Base-by-base conservation (phyloP, 2,329 filamentous ascomycete genomes). In the Colletotrichum spinosum region DNA sequence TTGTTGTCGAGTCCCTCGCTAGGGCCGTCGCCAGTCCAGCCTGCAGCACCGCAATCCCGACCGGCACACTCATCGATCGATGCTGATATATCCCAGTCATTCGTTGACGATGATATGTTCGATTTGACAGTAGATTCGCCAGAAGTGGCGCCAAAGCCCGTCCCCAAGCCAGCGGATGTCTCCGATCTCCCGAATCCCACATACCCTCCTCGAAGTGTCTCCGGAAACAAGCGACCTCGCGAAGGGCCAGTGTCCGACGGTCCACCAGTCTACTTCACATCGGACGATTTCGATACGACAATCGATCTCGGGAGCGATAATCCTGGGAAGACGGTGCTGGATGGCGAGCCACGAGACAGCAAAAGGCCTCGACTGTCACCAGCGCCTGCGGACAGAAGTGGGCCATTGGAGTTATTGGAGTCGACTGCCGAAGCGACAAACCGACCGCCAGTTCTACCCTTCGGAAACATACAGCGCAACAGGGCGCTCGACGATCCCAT, bases 271-370 rank as follows among this genome's bases (percentile, higher is more conserved):
- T 64, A 76, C n/a, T 76, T 77, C 55, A 67, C 78, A 10, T 78
- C 76, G 0, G 77, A 80, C 52, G 81, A 83, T 48, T 81, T 81
- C 53, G 79, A 83, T 46, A 76, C 74, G 8, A 81, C 77, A 1
- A 72, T 77, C 5, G 76, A 79, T 8, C 63, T 81, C 2, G 76
- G 78, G 5, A 67, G 58, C 17, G 67, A 59, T 5, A 46, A 57
- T 0, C 42, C 45, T 1, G 13, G 15, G 12, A 51, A 9, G 1
- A 17, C 46, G 11, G n/a, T 17, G 4, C 45, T 68, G 53, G 46
- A 39, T 6, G 69, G 72, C 9, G 34, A 64, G 3, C 61, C 69
- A 4, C 72, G 72, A 5, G 72, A 71, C 5, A 77, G 75, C 51
- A 80, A 72, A 60, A 69, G 73, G 15, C n/a, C 46, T 11, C 70